Base-by-base conservation (phyloP, 345 rosid species). In the Cardiospermum halicacabum region DNA sequence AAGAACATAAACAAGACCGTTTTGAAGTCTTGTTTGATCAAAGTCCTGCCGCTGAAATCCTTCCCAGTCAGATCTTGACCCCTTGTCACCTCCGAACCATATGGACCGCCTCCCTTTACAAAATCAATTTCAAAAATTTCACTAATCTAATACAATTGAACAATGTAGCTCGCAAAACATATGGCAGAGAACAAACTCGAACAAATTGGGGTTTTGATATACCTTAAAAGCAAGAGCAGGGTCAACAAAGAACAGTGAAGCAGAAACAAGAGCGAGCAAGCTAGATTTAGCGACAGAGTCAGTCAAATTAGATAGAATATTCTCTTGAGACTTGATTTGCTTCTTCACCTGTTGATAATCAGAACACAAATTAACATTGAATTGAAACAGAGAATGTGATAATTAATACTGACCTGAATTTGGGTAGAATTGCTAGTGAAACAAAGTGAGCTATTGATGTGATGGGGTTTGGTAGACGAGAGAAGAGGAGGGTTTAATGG, bases 141-240 rank as follows among this genome's bases (percentile, higher is more conserved):
- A n/a, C n/a, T n/a, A n/a, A n/a, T n/a, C n/a, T n/a, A n/a, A n/a
- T n/a, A n/a, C n/a, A n/a, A n/a, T n/a, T n/a, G n/a, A n/a, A n/a
- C n/a, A n/a, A n/a, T n/a, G n/a, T n/a, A n/a, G n/a, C n/a, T n/a
- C n/a, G n/a, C n/a, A n/a, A n/a, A n/a, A n/a, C n/a, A n/a, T n/a
- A n/a, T n/a, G n/a, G n/a, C 11, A 56, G 27, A 19, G 22, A 18
- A 22, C 13, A 32, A 31, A 56, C 60, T 56, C 7, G 1, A 10
- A 7, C 43, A 15, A 34, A 21, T 13, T 62, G n/a, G 19, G 36
- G 1, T 57, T 26, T 18, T 25, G 11, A 21, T 10, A 21, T 73
- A 85, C 96, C 96, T 82, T 86, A 67, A 73, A 92, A 19, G 96
- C 96, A 31, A 87, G 89, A 19, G 96, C 96, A 25, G 96, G 96